Percentiles rank a stretch among this genome's conserved stretches.
Conservation (phyloP, 2,329 filamentous ascomycete genomes). For the Cordyceps fumosorosea region DNA sequence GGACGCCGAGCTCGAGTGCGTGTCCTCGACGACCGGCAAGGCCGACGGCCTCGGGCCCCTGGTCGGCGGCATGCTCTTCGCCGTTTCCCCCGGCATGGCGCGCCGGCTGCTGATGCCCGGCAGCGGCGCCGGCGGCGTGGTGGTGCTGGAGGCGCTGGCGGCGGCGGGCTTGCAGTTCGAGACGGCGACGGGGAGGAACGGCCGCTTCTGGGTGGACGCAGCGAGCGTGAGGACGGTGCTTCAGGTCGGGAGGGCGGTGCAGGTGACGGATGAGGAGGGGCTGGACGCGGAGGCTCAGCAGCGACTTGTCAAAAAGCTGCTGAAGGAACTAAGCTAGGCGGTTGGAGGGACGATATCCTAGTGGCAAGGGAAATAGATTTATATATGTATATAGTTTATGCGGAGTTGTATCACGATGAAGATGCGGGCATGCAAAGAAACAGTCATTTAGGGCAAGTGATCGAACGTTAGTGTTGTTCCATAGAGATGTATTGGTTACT, state of each 20-base stretch:
- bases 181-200: constrained; percentile 88
- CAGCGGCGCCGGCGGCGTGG: constrained; percentile 54
- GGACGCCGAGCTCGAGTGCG: constrained; percentile 86
- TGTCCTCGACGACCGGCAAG: constrained; percentile 79
- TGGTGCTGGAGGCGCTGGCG: constrained; percentile 74
- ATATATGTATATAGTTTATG: no score
- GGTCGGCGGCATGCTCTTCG: constrained; percentile 78
- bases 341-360: not conserved
- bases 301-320: constrained; percentile 59
- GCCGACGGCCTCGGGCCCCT: constrained; percentile 81
- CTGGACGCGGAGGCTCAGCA: constrained; percentile 61
- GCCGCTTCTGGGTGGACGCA: constrained; percentile 80
- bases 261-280: constrained; percentile 65
- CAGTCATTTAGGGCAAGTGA: not conserved
- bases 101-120: constrained; percentile 63
- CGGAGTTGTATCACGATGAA: no score
- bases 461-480: not conserved
- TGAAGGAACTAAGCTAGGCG: constrained; percentile 50
- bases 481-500: not conserved
- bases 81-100: constrained; percentile 75
- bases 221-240: constrained; percentile 64
- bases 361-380: no score
- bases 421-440: not conserved
- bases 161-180: constrained; percentile 77
- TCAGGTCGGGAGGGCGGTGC: constrained; percentile 70